Percentiles rank a stretch among this genome's conserved stretches.
Evolutionary conservation across 2,329 filamentous ascomycete genomes (phyloP).

Genomic region (Beauveria rudraprayagi): DNA sequence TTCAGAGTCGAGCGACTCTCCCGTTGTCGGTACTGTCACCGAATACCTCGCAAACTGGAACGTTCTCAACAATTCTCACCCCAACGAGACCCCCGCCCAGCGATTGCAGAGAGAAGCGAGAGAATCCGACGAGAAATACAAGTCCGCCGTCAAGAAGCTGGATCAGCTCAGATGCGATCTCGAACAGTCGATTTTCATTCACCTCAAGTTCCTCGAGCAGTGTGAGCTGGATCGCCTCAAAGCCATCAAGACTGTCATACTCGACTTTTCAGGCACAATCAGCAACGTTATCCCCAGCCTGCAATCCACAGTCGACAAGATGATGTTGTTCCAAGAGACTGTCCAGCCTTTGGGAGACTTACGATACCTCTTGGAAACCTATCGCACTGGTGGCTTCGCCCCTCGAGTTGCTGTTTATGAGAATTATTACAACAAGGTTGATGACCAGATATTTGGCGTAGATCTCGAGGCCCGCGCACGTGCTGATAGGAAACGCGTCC

Average conservation of each 20-base stretch:
- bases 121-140: constrained; percentile 92
- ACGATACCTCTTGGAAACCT: constrained; percentile 91
- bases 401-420: constrained; percentile 91
- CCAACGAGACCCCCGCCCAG: constrained; percentile 88
- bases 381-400: constrained; percentile 86
- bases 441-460: constrained; percentile 95
- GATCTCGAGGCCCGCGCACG: constrained; percentile 92
- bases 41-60: constrained; percentile 93
- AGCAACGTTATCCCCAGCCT: constrained; percentile 96
- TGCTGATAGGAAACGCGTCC: constrained; percentile 91
- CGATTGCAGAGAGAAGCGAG: constrained; percentile 79
- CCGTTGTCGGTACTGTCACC: constrained; percentile 71
- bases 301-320: constrained; percentile 92
- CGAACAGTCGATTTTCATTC: constrained; percentile 90
- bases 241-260: constrained; percentile 94
- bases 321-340: constrained; percentile 98
- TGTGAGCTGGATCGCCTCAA: constrained; percentile 94
- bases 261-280: constrained; percentile 95
- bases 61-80: constrained; percentile 69
- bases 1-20: constrained; percentile 56
- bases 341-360: constrained; percentile 89
- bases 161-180: constrained; percentile 87
- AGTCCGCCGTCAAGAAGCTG: constrained; percentile 73
- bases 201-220: constrained; percentile 92
- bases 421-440: constrained; percentile 98